phyloP scores from a whole-genome alignment of 2,329 filamentous ascomycete species.

The Fusarium floridanum region DNA sequence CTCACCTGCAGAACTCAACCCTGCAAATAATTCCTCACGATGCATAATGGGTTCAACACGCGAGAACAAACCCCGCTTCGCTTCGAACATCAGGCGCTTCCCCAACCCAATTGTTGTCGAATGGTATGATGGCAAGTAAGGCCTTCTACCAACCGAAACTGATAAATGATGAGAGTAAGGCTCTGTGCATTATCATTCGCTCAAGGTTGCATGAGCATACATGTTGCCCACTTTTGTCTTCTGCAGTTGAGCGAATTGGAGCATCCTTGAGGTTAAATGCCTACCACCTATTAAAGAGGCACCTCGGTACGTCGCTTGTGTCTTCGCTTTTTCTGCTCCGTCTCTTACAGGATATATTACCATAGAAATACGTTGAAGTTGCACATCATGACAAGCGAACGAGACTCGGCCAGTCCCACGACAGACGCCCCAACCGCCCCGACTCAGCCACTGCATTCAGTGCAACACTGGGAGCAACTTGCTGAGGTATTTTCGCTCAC shows the following conservation, averaged over 20 bases:
- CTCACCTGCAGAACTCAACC: neutral
- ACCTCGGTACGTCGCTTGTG: neutral
- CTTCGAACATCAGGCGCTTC: neutral
- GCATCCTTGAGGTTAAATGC: neutral
- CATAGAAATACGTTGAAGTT: neutral
- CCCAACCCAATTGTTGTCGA: neutral
- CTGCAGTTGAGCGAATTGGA: neutral
- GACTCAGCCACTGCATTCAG: neutral
- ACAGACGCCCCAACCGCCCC: neutral
- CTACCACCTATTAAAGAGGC: neutral
- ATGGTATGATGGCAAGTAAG: neutral
- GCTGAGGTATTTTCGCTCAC: neutral
- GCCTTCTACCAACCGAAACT: neutral
- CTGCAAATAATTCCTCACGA: neutral
- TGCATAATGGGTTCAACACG: neutral
- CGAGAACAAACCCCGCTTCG: neutral
- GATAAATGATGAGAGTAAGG: neutral
- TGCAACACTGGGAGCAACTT: slow-evolving; percentile 1
- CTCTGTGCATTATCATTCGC: neutral
- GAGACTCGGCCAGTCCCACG: neutral
- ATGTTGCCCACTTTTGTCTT: neutral
- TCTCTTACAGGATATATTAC: neutral
- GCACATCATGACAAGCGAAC: neutral
- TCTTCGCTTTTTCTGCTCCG: neutral
- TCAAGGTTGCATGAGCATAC: neutral